These are phyloP conservation scores for Grammothele lineata DNA, from an alignment of 768 basidiomycete genomes.

Conservation along the genomic window DNA sequence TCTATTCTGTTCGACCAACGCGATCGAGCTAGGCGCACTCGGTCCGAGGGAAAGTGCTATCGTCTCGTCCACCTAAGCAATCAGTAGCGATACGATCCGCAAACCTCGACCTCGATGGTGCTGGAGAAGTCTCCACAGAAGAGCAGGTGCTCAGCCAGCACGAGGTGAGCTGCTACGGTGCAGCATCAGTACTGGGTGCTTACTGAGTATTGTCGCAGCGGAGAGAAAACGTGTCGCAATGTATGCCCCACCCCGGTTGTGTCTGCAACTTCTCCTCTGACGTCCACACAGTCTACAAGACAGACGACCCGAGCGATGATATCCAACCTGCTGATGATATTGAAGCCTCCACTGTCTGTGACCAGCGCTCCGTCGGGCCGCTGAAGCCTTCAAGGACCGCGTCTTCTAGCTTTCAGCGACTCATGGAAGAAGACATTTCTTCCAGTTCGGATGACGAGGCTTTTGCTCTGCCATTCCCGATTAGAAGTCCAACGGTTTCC, in stretches of 20 bases:
- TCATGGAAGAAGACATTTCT: too few species aligned
- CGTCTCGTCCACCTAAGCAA: conserved; percentile 7
- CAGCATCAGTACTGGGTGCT: too few species aligned
- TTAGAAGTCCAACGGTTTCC: too few species aligned
- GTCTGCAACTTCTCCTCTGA: not conserved
- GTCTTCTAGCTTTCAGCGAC: too few species aligned
- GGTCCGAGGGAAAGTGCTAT: too few species aligned
- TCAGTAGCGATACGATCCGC: conserved; percentile 17
- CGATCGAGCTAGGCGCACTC: too few species aligned
- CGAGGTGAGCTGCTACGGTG: conserved; percentile 13
- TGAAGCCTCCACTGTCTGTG: not conserved
- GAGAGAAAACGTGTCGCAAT: conserved; percentile 21
- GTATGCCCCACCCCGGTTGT: conserved; percentile 9
- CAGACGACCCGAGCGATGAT: conserved; percentile 22
- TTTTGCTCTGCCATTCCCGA: not conserved
- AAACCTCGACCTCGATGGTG: conserved; percentile 19
- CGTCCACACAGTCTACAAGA: conserved; percentile 20
- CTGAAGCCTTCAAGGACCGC: not conserved
- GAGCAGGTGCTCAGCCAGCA: conserved; percentile 13
- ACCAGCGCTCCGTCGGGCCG: not conserved
- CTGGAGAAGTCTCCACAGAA: conserved; percentile 13
- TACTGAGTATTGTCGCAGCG: conserved; percentile 1
- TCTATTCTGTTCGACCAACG: too few species aligned
- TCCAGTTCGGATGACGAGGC: too few species aligned
- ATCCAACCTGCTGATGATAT: not conserved